Evolutionary conservation across 805 yeast species (phyloP).

Genomic region (Barnettozyma siamensis): DNA sequence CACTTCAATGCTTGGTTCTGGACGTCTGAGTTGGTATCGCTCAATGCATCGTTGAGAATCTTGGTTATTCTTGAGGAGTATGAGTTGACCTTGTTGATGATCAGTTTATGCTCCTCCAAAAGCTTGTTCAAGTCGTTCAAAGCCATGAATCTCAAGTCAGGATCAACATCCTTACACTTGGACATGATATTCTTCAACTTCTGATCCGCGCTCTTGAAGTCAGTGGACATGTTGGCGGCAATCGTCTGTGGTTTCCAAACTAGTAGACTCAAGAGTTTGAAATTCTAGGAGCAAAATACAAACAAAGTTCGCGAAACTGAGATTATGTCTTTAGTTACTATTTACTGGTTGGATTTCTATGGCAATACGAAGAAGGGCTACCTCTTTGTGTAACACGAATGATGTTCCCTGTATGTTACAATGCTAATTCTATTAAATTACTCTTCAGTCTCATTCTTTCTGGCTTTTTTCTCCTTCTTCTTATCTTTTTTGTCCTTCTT

Average conservation of each 20-base stretch:
- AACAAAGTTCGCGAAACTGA: too few relatives aligned
- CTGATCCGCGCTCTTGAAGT: slow-evolving; percentile 26
- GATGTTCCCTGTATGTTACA: too few relatives aligned
- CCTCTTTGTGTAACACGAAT: too few relatives aligned
- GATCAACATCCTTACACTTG: slow-evolving; percentile 60
- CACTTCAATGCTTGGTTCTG: slow-evolving; percentile 68
- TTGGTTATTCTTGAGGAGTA: slow-evolving; percentile 33
- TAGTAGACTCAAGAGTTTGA: too few relatives aligned
- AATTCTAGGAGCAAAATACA: background rate
- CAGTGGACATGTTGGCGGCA: slow-evolving; percentile 19
- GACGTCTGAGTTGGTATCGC: slow-evolving; percentile 65
- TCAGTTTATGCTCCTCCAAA: slow-evolving; percentile 26
- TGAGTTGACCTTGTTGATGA: slow-evolving; percentile 24
- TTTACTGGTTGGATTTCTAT: too few relatives aligned
- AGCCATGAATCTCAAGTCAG: slow-evolving; percentile 84
- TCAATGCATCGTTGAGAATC: slow-evolving; percentile 38
- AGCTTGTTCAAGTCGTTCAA: slow-evolving; percentile 60
- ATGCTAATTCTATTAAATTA: too few relatives aligned
- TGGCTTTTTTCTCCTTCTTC: slow-evolving; percentile 3
- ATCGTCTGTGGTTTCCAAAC: background rate
- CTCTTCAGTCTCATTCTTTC: background rate
- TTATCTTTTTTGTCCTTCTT: slow-evolving; percentile 14
- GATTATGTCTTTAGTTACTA: too few relatives aligned
- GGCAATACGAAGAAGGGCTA: too few relatives aligned
- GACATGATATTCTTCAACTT: slow-evolving; percentile 28